These are phyloP conservation scores for Lumnitzera racemosa DNA, from an alignment of 345 rosid species.

Conservation along the genomic window DNA sequence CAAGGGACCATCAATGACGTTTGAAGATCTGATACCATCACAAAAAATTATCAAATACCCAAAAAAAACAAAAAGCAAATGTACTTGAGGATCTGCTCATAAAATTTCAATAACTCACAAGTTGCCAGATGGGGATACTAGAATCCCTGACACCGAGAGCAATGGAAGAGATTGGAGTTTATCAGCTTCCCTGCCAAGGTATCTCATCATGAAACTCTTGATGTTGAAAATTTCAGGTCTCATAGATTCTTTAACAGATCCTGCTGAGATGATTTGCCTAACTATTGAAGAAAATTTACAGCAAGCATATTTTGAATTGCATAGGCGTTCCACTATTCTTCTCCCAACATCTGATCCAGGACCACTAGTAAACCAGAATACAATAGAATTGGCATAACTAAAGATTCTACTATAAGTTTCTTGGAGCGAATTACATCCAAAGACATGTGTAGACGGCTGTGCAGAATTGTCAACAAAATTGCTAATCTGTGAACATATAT, in stretches of 20 bases:
- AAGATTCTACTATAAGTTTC: constrained; percentile 59
- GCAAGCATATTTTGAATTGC: constrained; percentile 23
- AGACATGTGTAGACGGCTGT: constrained; percentile 26
- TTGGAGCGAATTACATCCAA: constrained; percentile 39
- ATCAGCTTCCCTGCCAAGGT: constrained; percentile 51
- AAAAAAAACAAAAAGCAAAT: background rate
- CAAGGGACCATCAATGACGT: constrained; percentile 31
- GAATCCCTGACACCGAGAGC: constrained; percentile 56
- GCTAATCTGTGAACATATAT: constrained; percentile 29
- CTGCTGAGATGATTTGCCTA: constrained; percentile 23
- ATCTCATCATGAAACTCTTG: constrained; percentile 36
- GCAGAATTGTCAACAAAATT: constrained; percentile 23
- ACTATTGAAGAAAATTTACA: constrained; percentile 22
- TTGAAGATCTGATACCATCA: constrained; percentile 39
- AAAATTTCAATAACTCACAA: constrained; percentile 39
- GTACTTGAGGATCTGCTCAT: background rate
- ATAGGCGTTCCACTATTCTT: constrained; percentile 28
- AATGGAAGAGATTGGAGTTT: constrained; percentile 44
- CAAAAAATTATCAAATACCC: background rate
- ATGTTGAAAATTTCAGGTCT: constrained; percentile 30
- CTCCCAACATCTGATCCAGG: constrained; percentile 37
- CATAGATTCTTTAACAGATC: constrained; percentile 19
- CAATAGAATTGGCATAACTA: constrained; percentile 48
- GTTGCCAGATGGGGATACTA: constrained; percentile 50
- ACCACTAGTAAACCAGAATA: constrained; percentile 44